phyloP scores from a whole-genome alignment of 345 rosid species.

The Hypericum androsaemum region DNA sequence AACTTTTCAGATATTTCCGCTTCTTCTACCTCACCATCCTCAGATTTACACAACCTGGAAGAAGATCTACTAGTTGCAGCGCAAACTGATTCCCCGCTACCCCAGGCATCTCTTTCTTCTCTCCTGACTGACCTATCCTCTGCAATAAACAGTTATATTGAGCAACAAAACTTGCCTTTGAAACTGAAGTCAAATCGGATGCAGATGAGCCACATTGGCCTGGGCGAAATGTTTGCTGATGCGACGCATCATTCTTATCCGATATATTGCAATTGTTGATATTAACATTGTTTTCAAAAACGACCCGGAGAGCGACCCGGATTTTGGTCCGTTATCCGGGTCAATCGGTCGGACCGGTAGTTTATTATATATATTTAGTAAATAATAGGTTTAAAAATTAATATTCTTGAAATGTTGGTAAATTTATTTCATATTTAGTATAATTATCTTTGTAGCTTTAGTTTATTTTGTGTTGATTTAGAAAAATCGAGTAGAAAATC shows the following conservation, averaged over 20 bases:
- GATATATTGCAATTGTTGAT: background rate
- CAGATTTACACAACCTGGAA: background rate
- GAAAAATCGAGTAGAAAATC: too few relatives aligned
- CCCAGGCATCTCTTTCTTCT: background rate
- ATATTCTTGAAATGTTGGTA: too few relatives aligned
- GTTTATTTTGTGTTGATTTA: too few relatives aligned
- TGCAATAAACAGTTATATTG: too few relatives aligned
- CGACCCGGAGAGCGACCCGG: background rate
- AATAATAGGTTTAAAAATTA: too few relatives aligned
- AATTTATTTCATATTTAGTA: too few relatives aligned
- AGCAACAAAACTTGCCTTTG: background rate
- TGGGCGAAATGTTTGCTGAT: background rate
- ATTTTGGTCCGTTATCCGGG: too few relatives aligned
- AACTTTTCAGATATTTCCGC: background rate
- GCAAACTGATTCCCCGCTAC: background rate
- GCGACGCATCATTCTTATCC: background rate
- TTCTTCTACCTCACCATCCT: background rate
- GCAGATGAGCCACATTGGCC: background rate
- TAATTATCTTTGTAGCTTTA: too few relatives aligned
- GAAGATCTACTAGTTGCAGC: background rate
- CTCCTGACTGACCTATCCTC: background rate
- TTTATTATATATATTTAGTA: too few relatives aligned
- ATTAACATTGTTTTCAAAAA: background rate
- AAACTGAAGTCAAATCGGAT: background rate
- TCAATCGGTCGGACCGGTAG: too few relatives aligned